Percentiles rank a stretch among this genome's conserved stretches.
phyloP scores from a whole-genome alignment of 805 yeast genomes.

The Metschnikowia arizonensis region DNA sequence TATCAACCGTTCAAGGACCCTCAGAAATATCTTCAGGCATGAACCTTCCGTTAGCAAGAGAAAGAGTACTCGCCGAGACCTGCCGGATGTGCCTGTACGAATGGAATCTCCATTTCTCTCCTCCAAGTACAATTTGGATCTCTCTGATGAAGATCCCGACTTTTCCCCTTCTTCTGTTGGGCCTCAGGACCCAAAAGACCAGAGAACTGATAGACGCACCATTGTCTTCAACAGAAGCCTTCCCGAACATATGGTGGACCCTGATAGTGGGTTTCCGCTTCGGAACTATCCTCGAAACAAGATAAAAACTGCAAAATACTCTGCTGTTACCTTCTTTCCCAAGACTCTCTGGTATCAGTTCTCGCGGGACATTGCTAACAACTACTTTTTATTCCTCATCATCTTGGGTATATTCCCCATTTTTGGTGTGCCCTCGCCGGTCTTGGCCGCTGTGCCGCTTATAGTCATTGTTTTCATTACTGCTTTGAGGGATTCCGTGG shows the following conservation, averaged over 20 bases:
- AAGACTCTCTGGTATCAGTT: constrained; percentile 53
- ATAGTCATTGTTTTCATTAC: constrained; percentile 74
- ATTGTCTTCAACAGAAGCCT: constrained; percentile 49
- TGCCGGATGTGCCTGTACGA: constrained; percentile 10
- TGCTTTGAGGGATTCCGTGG: constrained; percentile 73
- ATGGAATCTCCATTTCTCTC: neutral
- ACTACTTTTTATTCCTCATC: constrained; percentile 52
- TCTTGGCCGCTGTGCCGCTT: constrained; percentile 73
- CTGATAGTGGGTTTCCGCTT: constrained; percentile 26
- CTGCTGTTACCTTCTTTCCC: constrained; percentile 55
- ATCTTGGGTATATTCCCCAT: constrained; percentile 51
- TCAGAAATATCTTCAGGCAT: constrained; percentile 39
- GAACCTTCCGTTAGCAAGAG: constrained; percentile 15
- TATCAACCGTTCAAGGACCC: constrained; percentile 55
- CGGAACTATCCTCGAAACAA: constrained; percentile 49
- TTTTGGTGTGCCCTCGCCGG: constrained; percentile 72
- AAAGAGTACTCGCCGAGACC: constrained; percentile 7
- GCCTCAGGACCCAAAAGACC: constrained; percentile 29
- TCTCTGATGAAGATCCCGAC: constrained; percentile 21
- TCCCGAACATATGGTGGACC: constrained; percentile 54
- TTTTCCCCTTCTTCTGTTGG: neutral
- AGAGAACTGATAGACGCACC: constrained; percentile 15
- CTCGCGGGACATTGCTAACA: constrained; percentile 51
- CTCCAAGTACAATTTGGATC: constrained; percentile 5
- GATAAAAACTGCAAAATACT: constrained; percentile 60